Percentiles rank a stretch among this genome's conserved stretches.
These are phyloP conservation scores for Zygoascus flipseniorum DNA, from an alignment of 805 yeast genomes.

Conservation along the genomic window DNA sequence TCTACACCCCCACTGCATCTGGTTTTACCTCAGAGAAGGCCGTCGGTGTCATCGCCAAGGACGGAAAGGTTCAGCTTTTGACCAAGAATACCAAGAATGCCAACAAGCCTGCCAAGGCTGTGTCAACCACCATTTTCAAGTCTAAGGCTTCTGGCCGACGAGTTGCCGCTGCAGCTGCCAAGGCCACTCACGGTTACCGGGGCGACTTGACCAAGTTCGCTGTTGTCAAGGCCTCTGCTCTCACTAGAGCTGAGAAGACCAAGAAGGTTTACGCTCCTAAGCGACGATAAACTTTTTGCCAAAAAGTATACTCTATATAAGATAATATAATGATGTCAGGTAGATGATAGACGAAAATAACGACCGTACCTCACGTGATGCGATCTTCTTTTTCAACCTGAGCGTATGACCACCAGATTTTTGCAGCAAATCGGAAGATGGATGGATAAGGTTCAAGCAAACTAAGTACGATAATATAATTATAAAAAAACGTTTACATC, in stretches of 20 bases:
- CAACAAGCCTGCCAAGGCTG: constrained; percentile 40
- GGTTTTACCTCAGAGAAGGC: constrained; percentile 45
- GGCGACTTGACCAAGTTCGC: constrained; percentile 42
- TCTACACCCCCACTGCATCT: constrained; percentile 39
- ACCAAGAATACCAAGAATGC: constrained; percentile 39
- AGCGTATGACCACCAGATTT: too few species aligned
- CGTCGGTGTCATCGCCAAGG: constrained; percentile 31
- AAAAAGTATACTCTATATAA: not conserved
- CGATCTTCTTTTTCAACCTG: too few species aligned
- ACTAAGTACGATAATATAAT: too few species aligned
- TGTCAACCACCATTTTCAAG: constrained; percentile 33
- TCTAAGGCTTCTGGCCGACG: constrained; percentile 36
- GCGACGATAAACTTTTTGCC: constrained; percentile 12
- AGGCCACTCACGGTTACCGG: constrained; percentile 40
- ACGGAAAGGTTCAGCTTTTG: constrained; percentile 34
- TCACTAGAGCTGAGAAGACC: constrained; percentile 32
- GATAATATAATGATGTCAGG: not conserved
- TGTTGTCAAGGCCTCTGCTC: constrained; percentile 40
- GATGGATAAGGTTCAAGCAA: too few species aligned
- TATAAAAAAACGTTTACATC: too few species aligned
- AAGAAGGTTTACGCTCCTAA: constrained; percentile 28
- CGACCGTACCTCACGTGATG: too few species aligned
- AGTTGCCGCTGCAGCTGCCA: constrained; percentile 39
- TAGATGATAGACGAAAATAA: too few species aligned
- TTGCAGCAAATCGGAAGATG: too few species aligned